Percentiles rank a stretch among this genome's conserved stretches.
Evolutionary conservation across 139 green algal genomes (phyloP).

Genomic region (Volvox reticuliferus): DNA sequence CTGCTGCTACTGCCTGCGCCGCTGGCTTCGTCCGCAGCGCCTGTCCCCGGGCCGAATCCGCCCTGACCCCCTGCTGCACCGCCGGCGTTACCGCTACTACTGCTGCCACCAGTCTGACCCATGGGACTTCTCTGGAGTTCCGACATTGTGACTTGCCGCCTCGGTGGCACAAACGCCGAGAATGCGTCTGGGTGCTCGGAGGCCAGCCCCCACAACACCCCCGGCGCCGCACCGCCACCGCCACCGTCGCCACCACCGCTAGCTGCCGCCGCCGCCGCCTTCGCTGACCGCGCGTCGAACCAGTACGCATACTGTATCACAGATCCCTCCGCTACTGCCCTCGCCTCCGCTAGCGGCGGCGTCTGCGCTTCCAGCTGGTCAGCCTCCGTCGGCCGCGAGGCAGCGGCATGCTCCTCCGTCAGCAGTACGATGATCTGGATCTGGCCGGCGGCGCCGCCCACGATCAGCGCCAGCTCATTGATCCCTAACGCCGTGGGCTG

Average conservation of each 20-base stretch:
- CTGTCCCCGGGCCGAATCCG: not conserved
- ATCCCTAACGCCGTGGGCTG: conserved; percentile 14
- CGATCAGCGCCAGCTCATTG: conserved; percentile 22
- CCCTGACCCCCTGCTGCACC: not conserved
- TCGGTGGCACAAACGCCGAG: conserved; percentile 37
- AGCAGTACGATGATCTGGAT: conserved; percentile 38
- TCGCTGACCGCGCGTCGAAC: conserved; percentile 29
- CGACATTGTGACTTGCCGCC: not conserved
- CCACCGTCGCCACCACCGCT: not conserved
- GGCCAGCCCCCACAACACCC: not conserved
- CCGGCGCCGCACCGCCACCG: not conserved
- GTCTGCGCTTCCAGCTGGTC: not conserved
- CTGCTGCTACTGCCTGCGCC: not conserved
- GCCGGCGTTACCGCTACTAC: too few species aligned
- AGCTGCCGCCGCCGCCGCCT: not conserved
- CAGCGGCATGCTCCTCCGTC: not conserved
- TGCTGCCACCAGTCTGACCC: not conserved
- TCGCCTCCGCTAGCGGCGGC: not conserved
- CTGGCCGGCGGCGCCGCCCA: conserved; percentile 33
- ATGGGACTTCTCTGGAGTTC: conserved; percentile 16
- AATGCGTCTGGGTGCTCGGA: conserved; percentile 21
- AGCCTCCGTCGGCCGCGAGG: not conserved
- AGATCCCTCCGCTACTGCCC: not conserved
- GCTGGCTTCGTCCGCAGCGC: not conserved
- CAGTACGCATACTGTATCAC: conserved; percentile 25